Evolutionary conservation across 1,284 basidiomycete species (phyloP).

Genomic region (Trichosporon sp.): DNA sequence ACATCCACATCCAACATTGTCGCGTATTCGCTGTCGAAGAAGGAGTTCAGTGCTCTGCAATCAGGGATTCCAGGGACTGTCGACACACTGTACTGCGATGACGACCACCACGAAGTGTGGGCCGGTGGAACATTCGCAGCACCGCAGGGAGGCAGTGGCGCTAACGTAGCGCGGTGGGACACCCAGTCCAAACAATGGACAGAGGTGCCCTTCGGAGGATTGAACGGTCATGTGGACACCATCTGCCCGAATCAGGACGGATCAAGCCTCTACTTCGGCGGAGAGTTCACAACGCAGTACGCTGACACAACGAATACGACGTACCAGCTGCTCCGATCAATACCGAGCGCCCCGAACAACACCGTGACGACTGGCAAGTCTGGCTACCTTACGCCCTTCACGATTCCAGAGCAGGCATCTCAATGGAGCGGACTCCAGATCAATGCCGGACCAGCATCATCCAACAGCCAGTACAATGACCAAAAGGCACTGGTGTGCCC

Average conservation of each 20-base stretch:
- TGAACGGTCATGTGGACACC: slow-evolving; percentile 75
- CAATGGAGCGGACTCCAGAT: slow-evolving; percentile 59
- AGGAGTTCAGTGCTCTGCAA: slow-evolving; percentile 36
- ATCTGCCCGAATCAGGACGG: slow-evolving; percentile 75
- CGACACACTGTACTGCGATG: slow-evolving; percentile 79
- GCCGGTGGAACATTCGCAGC: slow-evolving; percentile 74
- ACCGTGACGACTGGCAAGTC: slow-evolving; percentile 80
- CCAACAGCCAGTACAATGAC: slow-evolving; percentile 67
- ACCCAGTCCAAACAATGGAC: slow-evolving; percentile 64
- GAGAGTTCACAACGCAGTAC: slow-evolving; percentile 77
- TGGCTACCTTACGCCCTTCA: slow-evolving; percentile 84
- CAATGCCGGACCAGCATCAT: slow-evolving; percentile 70
- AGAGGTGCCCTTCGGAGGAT: slow-evolving; percentile 76
- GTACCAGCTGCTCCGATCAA: slow-evolving; percentile 62
- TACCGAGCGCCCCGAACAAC: slow-evolving; percentile 47
- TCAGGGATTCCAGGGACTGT: slow-evolving; percentile 66
- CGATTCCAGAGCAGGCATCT: slow-evolving; percentile 64
- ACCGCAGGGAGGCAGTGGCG: slow-evolving; percentile 54
- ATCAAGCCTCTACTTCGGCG: slow-evolving; percentile 79
- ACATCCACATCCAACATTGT: slow-evolving; percentile 43
- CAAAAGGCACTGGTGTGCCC: slow-evolving; percentile 83
- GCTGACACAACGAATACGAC: slow-evolving; percentile 66
- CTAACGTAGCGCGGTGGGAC: slow-evolving; percentile 80
- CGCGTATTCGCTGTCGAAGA: slow-evolving; percentile 39
- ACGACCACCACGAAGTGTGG: slow-evolving; percentile 72